Evolutionary conservation across 2,329 filamentous ascomycete species (phyloP), one percentile per base, ranked within the genome.

Genomic region (Alternaria arborescens): DNA sequence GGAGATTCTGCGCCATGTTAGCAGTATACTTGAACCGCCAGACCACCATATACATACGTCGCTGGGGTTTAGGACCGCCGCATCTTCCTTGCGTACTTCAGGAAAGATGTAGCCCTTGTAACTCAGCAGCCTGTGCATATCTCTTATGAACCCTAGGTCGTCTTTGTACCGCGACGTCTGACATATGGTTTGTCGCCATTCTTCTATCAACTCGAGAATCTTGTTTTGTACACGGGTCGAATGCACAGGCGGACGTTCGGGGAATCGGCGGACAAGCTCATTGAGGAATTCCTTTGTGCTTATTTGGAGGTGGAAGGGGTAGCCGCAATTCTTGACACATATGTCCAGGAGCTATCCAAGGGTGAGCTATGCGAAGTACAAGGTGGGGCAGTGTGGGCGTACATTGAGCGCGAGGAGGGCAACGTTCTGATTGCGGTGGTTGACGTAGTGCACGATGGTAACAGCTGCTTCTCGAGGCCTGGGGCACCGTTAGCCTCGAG

Each of bases 301-400:
- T 77, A 99, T 97, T 81, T 99, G 95, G 60, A 99, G 88, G 77
- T 99, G 95, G 80, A 99, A 99, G 1, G 95, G 94, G 78, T 99
- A 99, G 72, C 95, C 95, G 85, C 95, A 99, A 82, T 99, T 99
- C 85, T 99, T 99, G 80, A 98, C 95, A 80, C 95, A 98, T 66
- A 98, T 98, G 79, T 99, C 95, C 77, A 99, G 91, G 69, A 99
- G 88, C 82, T 90, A 72, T 59, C 34, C 30, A 3, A 44, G 48
- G 53, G 76, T 78, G 55, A 78, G 72, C 64, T 53, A 61, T 54
- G 42, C 12, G 52, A 22, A 36, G 56, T 24, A 22, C 40, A 41
- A 48, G 51, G 65, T 52, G 52, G 64, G 67, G 63, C 54, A 56
- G 56, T 50, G 57, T 50, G 53, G 52, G 78, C 84, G 65, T 83